Percentiles rank a stretch among this genome's conserved stretches.
Conservation (phyloP, 2,329 filamentous ascomycete species). For the Scedosporium aurantiacum region DNA sequence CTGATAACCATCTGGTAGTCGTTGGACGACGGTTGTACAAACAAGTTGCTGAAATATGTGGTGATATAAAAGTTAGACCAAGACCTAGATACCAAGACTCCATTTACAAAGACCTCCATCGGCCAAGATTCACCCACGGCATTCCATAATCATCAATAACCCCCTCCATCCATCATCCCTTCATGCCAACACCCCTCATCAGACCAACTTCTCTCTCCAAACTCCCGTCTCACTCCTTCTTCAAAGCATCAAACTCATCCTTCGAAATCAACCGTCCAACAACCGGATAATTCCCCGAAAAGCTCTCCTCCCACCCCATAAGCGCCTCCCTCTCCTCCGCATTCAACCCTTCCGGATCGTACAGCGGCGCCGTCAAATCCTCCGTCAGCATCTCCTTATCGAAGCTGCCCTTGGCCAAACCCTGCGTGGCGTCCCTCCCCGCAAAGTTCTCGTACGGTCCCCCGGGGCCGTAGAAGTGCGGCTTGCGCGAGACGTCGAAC, state of each 20-base stretch:
- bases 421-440: constrained; percentile 78
- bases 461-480: constrained; percentile 92
- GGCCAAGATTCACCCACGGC: not conserved
- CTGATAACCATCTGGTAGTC: no score
- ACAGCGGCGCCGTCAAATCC: constrained; percentile 74
- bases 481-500: constrained; percentile 78
- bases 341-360: constrained; percentile 61
- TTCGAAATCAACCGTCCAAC: constrained; percentile 69
- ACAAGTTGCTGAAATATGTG: not conserved
- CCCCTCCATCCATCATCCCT: not conserved
- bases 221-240: constrained; percentile 11
- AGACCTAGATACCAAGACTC: not conserved
- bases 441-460: constrained; percentile 96
- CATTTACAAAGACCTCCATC: not conserved
- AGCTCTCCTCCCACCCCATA: constrained; percentile 86
- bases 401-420: constrained; percentile 83
- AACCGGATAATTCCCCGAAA: constrained; percentile 88
- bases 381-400: constrained; percentile 91
- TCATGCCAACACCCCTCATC: not conserved
- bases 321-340: constrained; percentile 72
- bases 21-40: no score
- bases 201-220: not conserved
- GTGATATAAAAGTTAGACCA: not conserved
- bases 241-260: constrained; percentile 21
- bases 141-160: not conserved